Evolutionary conservation across 805 yeast species (phyloP), one percentile per base, ranked within the genome.

Genomic region (Kazachstania africana): DNA sequence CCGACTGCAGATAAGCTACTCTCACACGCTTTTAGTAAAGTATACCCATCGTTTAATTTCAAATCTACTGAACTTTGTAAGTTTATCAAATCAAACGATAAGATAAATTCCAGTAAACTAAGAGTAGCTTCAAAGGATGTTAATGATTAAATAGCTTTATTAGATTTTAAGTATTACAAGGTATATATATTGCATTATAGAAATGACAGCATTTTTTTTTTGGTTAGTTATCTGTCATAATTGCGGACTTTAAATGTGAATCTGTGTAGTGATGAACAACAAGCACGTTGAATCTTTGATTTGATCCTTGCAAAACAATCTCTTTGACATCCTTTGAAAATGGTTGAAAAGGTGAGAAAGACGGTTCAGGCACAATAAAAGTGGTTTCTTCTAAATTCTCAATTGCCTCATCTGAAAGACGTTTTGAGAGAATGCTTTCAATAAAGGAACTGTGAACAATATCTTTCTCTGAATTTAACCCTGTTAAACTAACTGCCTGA

Each of bases 1-100:
- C 98, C 97, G 0, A 88, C 96, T 0, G 96, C 96, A 0, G 65
- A 62, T 28, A 65, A 68, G 28, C 56, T 87, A 13, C 50, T 76
- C 28, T 42, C 59, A 4, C 76, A 81, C 50, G 59, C 62, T 13
- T 75, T 79, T 46, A 64, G 73, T 48, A 38, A 34, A 10, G 55
- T 53, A 1, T 62, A 61, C 29, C 38, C 53, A 0, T 33, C 43
- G 4, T 79, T 75, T 48, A 54, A 57, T 18, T 79, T 79, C 44
- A 47, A 56, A 14, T 54, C 63, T 12, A 78, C 87, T 0, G 60
- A 63, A 39, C 55, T 78, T 31, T 75, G 78, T 1, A 57, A 63
- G 33, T 55, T 70, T 51, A 76, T 79, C 36, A 61, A 50, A 35
- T 46, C 59, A 1, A 63, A 63, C 40, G 63, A 62, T 34, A 61